These are phyloP conservation scores for Lactarius pseudohatsudake DNA, from an alignment of 768 basidiomycete genomes.

Conservation along the genomic window DNA sequence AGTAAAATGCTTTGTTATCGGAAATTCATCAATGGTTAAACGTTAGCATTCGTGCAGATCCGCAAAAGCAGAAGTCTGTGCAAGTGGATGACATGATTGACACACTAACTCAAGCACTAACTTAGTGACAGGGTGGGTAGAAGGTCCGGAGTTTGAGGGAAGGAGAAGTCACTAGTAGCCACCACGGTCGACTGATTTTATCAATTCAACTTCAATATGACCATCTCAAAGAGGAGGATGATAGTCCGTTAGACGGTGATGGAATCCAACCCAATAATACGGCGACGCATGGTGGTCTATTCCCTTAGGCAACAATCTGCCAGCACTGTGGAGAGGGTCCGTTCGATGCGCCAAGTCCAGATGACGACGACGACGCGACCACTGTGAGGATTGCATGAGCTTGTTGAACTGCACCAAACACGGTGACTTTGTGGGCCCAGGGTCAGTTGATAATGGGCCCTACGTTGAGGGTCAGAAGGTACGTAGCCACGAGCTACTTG, in stretches of 20 bases:
- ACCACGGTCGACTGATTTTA: no score
- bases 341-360: constrained; percentile 76
- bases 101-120: no score
- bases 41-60: no score
- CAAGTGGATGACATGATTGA: no score
- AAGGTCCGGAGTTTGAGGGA: no score
- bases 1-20: no score
- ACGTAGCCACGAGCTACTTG: constrained; percentile 17
- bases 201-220: constrained; percentile 17
- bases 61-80: no score
- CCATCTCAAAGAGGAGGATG: constrained; percentile 26
- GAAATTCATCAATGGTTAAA: no score
- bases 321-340: constrained; percentile 68
- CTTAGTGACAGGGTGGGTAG: no score
- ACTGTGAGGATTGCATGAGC: constrained; percentile 42
- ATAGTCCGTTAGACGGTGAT: neutral
- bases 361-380: constrained; percentile 60
- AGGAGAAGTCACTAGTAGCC: no score
- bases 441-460: constrained; percentile 35
- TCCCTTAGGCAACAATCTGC: constrained; percentile 36
- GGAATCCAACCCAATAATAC: neutral
- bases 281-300: neutral
- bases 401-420: constrained; percentile 35
- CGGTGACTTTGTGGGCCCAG: constrained; percentile 30
- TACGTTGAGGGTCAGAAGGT: constrained; percentile 42